Conservation (phyloP, 2,329 filamentous ascomycete genomes). For the Cercospora sojina region DNA sequence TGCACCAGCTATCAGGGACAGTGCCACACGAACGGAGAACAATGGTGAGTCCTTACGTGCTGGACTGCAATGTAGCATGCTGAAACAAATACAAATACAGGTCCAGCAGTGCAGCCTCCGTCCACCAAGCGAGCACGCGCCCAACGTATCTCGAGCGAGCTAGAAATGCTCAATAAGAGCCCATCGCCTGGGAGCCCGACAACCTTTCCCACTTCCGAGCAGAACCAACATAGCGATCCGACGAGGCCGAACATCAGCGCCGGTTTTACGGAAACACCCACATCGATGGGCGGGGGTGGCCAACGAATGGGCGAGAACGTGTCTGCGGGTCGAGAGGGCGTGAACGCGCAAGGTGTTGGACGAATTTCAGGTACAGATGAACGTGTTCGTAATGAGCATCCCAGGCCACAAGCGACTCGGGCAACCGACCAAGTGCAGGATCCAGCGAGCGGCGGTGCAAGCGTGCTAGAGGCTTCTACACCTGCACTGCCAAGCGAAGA, state of each 20-base stretch:
- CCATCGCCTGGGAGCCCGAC: constrained; percentile 24
- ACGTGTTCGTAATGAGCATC: constrained; percentile 17
- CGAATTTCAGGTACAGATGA: constrained; percentile 11
- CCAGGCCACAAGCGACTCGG: constrained; percentile 14
- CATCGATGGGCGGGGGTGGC: constrained; percentile 12
- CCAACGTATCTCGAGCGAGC: constrained; percentile 29
- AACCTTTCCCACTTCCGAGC: constrained; percentile 13
- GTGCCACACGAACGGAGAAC: constrained; percentile 5
- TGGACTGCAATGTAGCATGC: neutral
- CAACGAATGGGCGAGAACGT: constrained; percentile 30
- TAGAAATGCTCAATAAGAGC: constrained; percentile 29
- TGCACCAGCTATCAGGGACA: constrained; percentile 14
- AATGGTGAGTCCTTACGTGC: neutral
- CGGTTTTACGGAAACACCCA: constrained; percentile 23
- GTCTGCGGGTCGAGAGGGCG: constrained; percentile 27
- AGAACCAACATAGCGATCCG: constrained; percentile 20
- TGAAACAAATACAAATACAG: neutral
- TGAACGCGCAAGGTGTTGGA: constrained; percentile 26
- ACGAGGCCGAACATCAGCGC: constrained; percentile 15
- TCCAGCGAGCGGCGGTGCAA: constrained; percentile 19
- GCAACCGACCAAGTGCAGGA: constrained; percentile 10
- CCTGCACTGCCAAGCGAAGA: neutral
- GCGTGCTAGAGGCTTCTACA: constrained; percentile 13
- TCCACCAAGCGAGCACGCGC: constrained; percentile 22
- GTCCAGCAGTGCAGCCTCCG: constrained; percentile 9